These are phyloP conservation scores for Fragaria ananassa DNA, from an alignment of 306 rosid species.

Conservation along the genomic window DNA sequence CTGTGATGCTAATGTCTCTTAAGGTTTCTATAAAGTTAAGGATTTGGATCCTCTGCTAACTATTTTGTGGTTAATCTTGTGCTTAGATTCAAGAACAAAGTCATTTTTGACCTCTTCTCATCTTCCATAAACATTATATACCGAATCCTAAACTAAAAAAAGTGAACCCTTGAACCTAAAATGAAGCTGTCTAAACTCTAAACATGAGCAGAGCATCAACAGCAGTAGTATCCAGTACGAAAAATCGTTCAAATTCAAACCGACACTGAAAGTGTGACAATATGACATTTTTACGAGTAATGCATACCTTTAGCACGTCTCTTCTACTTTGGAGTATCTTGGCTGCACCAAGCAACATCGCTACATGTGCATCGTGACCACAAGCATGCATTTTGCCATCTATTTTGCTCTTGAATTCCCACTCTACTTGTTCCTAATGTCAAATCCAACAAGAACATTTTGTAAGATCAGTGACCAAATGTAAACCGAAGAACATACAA, in stretches of 20 bases:
- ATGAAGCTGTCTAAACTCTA: neutral
- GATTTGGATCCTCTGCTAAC: neutral
- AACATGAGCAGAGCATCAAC: neutral
- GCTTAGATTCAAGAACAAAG: neutral
- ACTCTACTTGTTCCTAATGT: slow-evolving; percentile 34
- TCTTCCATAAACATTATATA: neutral
- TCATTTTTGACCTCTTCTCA: neutral
- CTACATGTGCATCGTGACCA: slow-evolving; percentile 42
- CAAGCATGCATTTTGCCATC: slow-evolving; percentile 40
- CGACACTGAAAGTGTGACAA: neutral
- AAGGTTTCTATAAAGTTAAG: neutral
- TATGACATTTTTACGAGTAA: neutral
- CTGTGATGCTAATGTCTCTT: neutral
- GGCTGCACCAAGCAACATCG: slow-evolving; percentile 46
- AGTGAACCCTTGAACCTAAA: neutral
- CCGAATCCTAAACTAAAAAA: neutral
- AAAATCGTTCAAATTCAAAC: neutral
- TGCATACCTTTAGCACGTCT: slow-evolving; percentile 19
- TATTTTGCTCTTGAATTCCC: slow-evolving; percentile 42
- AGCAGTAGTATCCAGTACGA: neutral
- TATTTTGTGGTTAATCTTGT: neutral
- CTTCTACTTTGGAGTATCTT: slow-evolving; percentile 33
- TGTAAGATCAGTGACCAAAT: neutral
- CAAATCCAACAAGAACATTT: neutral
- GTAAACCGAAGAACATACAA: neutral